These are phyloP conservation scores for Talaromyces sp. DNA, from an alignment of 2,329 filamentous ascomycete species.

Conservation along the genomic window DNA sequence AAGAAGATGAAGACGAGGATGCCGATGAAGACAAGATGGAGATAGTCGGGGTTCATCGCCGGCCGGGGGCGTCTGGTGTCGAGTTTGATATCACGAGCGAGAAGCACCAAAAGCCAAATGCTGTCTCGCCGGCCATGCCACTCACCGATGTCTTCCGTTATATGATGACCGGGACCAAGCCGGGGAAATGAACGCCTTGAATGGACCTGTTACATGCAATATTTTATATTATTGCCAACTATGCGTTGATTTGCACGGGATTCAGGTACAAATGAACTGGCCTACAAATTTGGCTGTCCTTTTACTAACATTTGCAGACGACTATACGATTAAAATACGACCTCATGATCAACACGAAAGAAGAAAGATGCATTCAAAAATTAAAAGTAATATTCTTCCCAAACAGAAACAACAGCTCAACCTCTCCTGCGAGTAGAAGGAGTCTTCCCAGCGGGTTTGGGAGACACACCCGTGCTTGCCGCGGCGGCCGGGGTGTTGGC, in stretches of 20 bases:
- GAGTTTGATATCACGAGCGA: conserved; percentile 27
- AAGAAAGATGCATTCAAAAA: not conserved
- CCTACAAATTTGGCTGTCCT: not conserved
- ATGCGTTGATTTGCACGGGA: not conserved
- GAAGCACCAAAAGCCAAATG: conserved; percentile 19
- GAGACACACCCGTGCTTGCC: conserved; percentile 38
- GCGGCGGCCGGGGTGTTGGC: conserved; percentile 17
- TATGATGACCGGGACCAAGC: conserved; percentile 43
- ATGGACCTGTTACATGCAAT: not conserved
- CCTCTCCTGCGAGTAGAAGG: conserved; percentile 54
- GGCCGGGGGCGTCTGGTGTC: conserved; percentile 25
- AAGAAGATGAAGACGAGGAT: conserved; percentile 50
- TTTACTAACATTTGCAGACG: not conserved
- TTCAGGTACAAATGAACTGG: not conserved
- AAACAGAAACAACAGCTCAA: conserved; percentile 20
- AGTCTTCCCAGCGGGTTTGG: conserved; percentile 40
- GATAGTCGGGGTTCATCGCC: conserved; percentile 30
- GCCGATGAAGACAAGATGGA: conserved; percentile 37
- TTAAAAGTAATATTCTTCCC: not conserved
- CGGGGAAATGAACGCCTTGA: conserved; percentile 11
- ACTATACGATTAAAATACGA: not conserved
- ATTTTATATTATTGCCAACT: not conserved
- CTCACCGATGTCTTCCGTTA: conserved; percentile 46
- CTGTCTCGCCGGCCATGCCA: conserved; percentile 27
- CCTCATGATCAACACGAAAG: conserved; percentile 7